These are phyloP conservation scores for Crithidia bombi DNA, from an alignment of 208 protist species.

Conservation along the genomic window DNA sequence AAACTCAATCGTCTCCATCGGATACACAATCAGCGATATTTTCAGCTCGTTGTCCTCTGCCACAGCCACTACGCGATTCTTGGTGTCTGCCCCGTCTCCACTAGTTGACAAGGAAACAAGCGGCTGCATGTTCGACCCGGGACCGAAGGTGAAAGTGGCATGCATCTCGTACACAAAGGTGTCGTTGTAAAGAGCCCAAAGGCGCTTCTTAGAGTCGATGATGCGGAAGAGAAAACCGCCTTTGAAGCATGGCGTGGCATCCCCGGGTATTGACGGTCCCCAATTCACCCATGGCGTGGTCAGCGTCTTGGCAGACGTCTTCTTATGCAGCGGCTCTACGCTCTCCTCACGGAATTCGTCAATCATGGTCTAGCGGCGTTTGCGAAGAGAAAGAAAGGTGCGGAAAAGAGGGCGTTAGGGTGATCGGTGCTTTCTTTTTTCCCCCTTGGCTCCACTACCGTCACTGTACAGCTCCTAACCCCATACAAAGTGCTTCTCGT, in stretches of 20 bases:
- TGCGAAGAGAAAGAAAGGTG: background rate
- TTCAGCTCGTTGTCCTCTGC: conserved; percentile 33
- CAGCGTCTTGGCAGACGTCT: conserved; percentile 5
- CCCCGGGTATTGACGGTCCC: conserved; percentile 41
- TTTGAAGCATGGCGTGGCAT: conserved; percentile 69
- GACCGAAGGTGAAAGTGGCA: conserved; percentile 47
- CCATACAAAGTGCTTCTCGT: background rate
- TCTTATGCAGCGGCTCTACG: conserved; percentile 34
- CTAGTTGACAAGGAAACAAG: conserved; percentile 16
- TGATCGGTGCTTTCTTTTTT: background rate
- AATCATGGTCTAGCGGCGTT: conserved; percentile 6
- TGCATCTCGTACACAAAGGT: conserved; percentile 70
- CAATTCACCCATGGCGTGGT: conserved; percentile 37
- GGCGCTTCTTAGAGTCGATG: conserved; percentile 49
- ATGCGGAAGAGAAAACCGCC: conserved; percentile 77
- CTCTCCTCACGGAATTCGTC: conserved; percentile 50
- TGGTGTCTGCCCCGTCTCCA: conserved; percentile 11
- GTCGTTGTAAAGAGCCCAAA: conserved; percentile 78
- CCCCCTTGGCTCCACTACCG: background rate
- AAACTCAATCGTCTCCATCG: conserved; percentile 66
- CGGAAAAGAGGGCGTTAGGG: too few species aligned
- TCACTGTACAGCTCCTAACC: background rate
- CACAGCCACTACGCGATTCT: conserved; percentile 29
- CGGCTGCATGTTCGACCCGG: conserved; percentile 31
- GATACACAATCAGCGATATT: conserved; percentile 53